These are phyloP conservation scores for Fagopyrum tataricum DNA, from an alignment of 148 eudicot species.

Conservation along the genomic window DNA sequence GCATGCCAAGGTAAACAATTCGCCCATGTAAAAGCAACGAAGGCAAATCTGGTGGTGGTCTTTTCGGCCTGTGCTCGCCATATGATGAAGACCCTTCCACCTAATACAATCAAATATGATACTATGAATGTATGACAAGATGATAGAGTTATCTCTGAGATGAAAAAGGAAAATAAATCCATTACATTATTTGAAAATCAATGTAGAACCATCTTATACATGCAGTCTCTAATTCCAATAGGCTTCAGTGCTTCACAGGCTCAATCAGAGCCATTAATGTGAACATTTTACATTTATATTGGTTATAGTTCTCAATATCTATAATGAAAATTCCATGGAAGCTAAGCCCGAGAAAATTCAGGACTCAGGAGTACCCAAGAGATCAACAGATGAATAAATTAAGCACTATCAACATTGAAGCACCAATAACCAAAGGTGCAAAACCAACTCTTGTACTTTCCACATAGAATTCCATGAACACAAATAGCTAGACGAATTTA, in stretches of 20 bases:
- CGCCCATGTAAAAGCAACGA: slow-evolving; percentile 63
- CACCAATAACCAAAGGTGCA: not conserved
- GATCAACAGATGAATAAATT: not conserved
- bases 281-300: not conserved
- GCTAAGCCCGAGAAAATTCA: not conserved
- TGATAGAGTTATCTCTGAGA: not conserved
- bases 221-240: not conserved
- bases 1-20: slow-evolving; percentile 79
- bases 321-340: not conserved
- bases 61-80: slow-evolving; percentile 60
- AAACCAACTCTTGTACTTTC: not conserved
- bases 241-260: not conserved
- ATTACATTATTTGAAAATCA: no score
- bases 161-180: not conserved
- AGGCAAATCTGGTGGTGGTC: slow-evolving; percentile 89
- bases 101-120: slow-evolving; percentile 23
- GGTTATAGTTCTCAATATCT: not conserved
- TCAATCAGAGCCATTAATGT: not conserved
- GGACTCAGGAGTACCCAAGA: not conserved
- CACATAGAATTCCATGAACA: not conserved
- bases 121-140: slow-evolving; percentile 8
- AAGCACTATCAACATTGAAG: not conserved
- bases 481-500: no score
- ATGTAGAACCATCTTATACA: not conserved
- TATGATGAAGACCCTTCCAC: slow-evolving; percentile 64